These are phyloP conservation scores for Hypericum androsaemum DNA, from an alignment of 345 rosid species.

Conservation along the genomic window DNA sequence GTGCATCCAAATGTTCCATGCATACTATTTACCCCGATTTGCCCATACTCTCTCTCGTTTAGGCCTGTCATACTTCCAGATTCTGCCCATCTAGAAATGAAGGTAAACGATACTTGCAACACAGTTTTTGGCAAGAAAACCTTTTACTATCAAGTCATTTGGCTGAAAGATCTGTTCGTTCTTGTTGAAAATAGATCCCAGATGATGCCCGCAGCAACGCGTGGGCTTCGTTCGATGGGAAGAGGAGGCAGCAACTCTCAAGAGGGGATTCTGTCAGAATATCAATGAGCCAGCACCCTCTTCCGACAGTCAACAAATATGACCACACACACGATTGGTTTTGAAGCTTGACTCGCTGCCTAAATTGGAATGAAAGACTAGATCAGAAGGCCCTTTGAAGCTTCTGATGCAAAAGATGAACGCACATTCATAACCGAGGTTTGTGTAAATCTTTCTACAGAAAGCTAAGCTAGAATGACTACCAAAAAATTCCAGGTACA, in stretches of 20 bases:
- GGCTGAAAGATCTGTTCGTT: neutral
- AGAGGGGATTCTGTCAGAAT: slow-evolving; percentile 85
- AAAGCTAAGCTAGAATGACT: slow-evolving; percentile 14
- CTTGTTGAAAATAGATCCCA: slow-evolving; percentile 48
- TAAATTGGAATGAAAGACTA: slow-evolving; percentile 93
- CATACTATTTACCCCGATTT: slow-evolving; percentile 94
- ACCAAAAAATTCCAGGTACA: neutral
- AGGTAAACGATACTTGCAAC: slow-evolving; percentile 35
- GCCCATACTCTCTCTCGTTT: slow-evolving; percentile 93
- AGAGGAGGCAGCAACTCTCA: slow-evolving; percentile 92
- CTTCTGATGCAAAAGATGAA: slow-evolving; percentile 8
- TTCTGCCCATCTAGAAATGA: slow-evolving; percentile 85
- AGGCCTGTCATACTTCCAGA: slow-evolving; percentile 98
- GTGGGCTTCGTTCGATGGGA: slow-evolving; percentile 97
- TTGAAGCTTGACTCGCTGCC: slow-evolving; percentile 83
- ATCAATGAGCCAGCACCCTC: slow-evolving; percentile 91
- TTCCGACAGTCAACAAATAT: slow-evolving; percentile 84
- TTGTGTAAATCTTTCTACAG: slow-evolving; percentile 32
- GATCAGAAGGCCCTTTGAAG: slow-evolving; percentile 78
- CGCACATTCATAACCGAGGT: slow-evolving; percentile 9
- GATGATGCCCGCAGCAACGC: slow-evolving; percentile 89
- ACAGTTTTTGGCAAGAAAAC: no score
- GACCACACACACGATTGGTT: slow-evolving; percentile 98
- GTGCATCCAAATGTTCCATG: slow-evolving; percentile 99
- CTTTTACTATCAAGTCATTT: no score